These are phyloP conservation scores for Proteromonas lacertae DNA, from an alignment of 352 stramenopile genomes.

Conservation along the genomic window DNA sequence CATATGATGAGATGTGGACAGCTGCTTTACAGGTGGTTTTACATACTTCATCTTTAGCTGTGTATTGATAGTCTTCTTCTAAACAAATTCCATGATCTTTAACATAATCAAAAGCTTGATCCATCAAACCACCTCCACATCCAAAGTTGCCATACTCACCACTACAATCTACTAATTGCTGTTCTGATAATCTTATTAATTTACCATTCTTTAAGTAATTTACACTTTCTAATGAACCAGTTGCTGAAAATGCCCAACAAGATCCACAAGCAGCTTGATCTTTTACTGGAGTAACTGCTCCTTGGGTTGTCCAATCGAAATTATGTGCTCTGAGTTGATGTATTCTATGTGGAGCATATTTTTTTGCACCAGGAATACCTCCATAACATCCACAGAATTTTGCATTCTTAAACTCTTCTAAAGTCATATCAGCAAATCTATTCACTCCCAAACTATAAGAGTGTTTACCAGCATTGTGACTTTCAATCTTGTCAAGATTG, in stretches of 20 bases:
- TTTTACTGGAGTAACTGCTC: not conserved
- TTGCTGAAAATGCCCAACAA: slow-evolving; percentile 13
- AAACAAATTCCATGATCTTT: not conserved
- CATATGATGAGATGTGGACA: no score
- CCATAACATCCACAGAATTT: no score
- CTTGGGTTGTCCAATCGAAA: no score
- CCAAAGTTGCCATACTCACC: not conserved
- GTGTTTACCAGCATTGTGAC: not conserved
- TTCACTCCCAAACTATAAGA: not conserved
- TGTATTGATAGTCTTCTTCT: not conserved
- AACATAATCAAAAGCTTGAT: not conserved
- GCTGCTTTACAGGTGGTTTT: no score
- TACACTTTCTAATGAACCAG: slow-evolving; percentile 9
- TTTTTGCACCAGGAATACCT: no score
- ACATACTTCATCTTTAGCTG: no score
- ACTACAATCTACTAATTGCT: not conserved
- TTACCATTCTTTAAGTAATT: no score
- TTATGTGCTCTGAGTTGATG: no score
- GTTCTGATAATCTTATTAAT: not conserved
- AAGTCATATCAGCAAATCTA: not conserved
- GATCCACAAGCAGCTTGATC: slow-evolving; percentile 6
- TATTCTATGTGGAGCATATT: no score
- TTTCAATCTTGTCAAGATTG: slow-evolving; percentile 1
- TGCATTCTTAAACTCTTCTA: not conserved
- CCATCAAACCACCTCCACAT: slow-evolving; percentile 1